These are phyloP conservation scores for Apiospora hydei DNA, from an alignment of 2,329 filamentous ascomycete species.

Conservation along the genomic window DNA sequence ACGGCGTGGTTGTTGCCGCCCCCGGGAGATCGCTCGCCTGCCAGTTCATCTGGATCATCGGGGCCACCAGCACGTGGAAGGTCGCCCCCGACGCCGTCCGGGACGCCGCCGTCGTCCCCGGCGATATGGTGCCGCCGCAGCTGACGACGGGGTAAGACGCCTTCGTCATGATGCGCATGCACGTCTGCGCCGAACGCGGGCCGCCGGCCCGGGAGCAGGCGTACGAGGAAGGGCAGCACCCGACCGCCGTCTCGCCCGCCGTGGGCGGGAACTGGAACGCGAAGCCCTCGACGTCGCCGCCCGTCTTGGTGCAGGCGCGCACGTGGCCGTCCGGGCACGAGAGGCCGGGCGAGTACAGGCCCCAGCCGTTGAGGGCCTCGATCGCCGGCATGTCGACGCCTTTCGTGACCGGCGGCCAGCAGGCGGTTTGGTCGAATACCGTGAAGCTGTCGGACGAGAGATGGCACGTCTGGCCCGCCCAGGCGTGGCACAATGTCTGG, in stretches of 20 bases:
- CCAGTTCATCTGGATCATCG: slow-evolving; percentile 21
- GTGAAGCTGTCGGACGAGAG: background rate
- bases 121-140: background rate
- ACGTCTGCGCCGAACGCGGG: background rate
- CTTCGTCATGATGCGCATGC: background rate
- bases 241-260: slow-evolving; percentile 23
- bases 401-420: slow-evolving; percentile 9
- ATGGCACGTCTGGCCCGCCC: background rate
- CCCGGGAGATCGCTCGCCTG: background rate
- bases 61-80: background rate
- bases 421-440: background rate
- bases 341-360: slow-evolving; percentile 27
- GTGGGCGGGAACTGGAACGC: slow-evolving; percentile 23
- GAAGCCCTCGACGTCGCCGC: slow-evolving; percentile 2
- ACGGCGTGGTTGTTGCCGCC: background rate
- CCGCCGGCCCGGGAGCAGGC: background rate
- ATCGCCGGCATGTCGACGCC: background rate
- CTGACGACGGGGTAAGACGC: background rate
- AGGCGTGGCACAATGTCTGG: background rate
- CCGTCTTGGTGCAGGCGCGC: slow-evolving; percentile 16
- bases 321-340: slow-evolving; percentile 22
- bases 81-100: too few relatives aligned
- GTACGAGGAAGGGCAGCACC: slow-evolving; percentile 23
- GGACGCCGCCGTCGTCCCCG: background rate
- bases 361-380: slow-evolving; percentile 5